Evolutionary conservation across 2,329 filamentous ascomycete genomes (phyloP), one percentile per base, ranked within the genome.

Genomic region (Drechslera avenae): DNA sequence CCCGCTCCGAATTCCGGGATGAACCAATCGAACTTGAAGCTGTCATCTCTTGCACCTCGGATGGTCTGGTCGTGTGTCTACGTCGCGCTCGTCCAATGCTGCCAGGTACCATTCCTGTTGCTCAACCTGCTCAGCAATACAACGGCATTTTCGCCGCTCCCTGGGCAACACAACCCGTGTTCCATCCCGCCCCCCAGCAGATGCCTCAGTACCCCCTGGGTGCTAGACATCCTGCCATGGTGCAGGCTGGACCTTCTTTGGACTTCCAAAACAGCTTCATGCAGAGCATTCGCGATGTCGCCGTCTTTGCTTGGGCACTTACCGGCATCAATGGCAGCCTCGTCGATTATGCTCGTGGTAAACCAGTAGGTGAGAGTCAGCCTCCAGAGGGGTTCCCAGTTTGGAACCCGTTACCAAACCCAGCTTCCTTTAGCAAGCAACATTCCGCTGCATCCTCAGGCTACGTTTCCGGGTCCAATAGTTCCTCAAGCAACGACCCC

Each of bases 41-140:
- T 2, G 90, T 96, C n/a, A 86, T 96, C 4, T 95, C 91, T 0
- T 96, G 91, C 73, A 91, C 90, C 2, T 95, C 91, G 0, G 91
- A 96, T 69, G 91, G 91, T 1, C 78, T 96, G 0, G 90, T 95
- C 2, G 90, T 95, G 6, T 86, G 93, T 41, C 77, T 95, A 12
- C 84, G 91, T 48, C 84, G 83, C 57, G 90, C 90, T 18, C 83
- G 88, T 19, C 86, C 89, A 3, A 80, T 85, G 6, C 84, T 91
- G 39, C 88, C 87, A 3, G 64, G 64, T 18, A 48, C 51, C 3
- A 46, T 66, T 23, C 66, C 68, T 12, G 33, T 48, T 23, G 40
- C 56, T 10, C 63, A 64, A 39, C 52, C 65, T 26, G 33, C 62
- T n/a, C 59, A 62, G 26, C 61, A 60, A 40, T 64, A 66, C 56